Evolutionary conservation across 2,329 filamentous ascomycete species (phyloP).

Genomic region (Emmonsiellopsis sp.): DNA sequence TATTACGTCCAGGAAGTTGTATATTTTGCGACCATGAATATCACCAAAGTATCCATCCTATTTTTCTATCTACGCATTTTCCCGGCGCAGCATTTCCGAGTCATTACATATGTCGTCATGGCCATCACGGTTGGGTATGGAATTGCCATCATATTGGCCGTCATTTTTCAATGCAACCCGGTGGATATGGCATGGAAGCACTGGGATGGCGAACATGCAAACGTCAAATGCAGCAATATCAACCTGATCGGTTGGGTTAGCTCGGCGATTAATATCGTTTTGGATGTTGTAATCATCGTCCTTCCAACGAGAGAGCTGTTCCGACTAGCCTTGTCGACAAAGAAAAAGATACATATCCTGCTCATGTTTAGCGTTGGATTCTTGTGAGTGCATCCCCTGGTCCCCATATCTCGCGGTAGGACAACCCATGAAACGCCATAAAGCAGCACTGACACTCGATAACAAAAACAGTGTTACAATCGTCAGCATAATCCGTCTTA

Average conservation of each 20-base stretch:
- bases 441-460: neutral
- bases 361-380: conserved; percentile 1
- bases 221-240: neutral
- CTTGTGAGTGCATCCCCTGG: neutral
- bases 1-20: conserved; percentile 12
- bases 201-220: neutral
- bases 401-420: neutral
- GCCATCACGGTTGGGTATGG: conserved; percentile 15
- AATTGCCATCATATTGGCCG: conserved; percentile 19
- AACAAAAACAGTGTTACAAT: neutral
- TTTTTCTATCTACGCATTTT: conserved; percentile 23
- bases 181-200: conserved; percentile 20
- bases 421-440: neutral
- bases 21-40: conserved; percentile 23
- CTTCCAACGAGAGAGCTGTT: neutral
- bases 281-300: neutral
- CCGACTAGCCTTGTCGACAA: neutral
- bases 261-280: neutral
- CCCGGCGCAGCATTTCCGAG: conserved; percentile 15
- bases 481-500: neutral
- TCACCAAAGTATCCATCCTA: conserved; percentile 26
- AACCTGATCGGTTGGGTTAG: neutral
- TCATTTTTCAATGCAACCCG: conserved; percentile 20
- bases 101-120: conserved; percentile 7
- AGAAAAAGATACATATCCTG: neutral